A percentile compares a stretch with the other conserved stretches of the same genome.
Conservation (phyloP, 345 rosid species). For the Pistacia vera region DNA sequence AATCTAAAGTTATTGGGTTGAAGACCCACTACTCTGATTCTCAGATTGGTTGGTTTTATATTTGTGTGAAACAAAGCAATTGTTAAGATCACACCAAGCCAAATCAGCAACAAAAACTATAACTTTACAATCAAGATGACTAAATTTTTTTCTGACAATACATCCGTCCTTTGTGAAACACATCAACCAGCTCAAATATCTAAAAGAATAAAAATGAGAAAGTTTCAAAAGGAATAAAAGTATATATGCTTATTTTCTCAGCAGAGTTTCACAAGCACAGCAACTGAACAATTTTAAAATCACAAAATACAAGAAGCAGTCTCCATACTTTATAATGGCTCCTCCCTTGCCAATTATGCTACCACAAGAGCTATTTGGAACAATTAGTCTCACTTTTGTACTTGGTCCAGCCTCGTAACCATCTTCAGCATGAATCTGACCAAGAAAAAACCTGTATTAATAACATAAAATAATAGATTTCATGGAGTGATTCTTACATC, state of each 20-base stretch:
- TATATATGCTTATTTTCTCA: neutral
- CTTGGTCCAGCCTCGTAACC: conserved; percentile 80
- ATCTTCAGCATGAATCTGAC: conserved; percentile 74
- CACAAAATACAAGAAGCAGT: conserved; percentile 22
- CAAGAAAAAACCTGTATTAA: conserved; percentile 18
- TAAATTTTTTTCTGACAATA: neutral
- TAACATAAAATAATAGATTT: conserved; percentile 13
- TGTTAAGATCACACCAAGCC: too few species aligned
- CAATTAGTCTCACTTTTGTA: conserved; percentile 84
- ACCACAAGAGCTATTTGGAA: conserved; percentile 96
- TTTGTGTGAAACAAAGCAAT: too few species aligned
- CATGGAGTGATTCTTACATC: neutral
- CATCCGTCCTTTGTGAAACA: neutral
- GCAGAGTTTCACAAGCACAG: conserved; percentile 8
- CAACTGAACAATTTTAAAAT: conserved; percentile 8
- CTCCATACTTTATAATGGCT: conserved; percentile 84
- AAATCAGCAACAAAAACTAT: too few species aligned
- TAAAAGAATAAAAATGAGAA: neutral
- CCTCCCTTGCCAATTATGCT: conserved; percentile 99
- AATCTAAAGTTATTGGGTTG: neutral
- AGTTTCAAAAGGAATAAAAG: neutral
- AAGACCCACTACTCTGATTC: neutral
- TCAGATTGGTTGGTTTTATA: neutral
- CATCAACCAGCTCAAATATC: neutral
- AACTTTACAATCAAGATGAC: too few species aligned